Evolutionary conservation across 176 grass and related monocot species (phyloP), one percentile per base, ranked within the genome.

Genomic region (Phragmites australis): DNA sequence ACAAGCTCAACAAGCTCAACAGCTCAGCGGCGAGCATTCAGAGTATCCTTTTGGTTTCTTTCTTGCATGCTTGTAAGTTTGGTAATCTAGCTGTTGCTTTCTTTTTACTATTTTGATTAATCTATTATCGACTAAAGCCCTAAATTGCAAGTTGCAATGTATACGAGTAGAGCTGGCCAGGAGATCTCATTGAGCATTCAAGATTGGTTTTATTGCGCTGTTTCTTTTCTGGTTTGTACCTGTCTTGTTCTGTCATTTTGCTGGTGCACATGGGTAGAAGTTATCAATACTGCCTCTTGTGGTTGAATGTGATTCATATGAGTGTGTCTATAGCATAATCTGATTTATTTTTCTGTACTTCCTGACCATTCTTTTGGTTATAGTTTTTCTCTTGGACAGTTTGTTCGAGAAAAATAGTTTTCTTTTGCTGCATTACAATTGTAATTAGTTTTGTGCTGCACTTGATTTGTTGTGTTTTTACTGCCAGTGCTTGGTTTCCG

Each of bases 1-100:
- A 99, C 64, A 99, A 99, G 88, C 90, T 99, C 9, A 80, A 66
- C 40, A 95, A 90, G 85, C 90, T 99, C 65, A 99, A 99, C 87
- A 99, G 54, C 84, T 90, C 92, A 29, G 90, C 93, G 29, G 82
- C 93, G 72, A 95, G 96, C 87, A 93, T 99, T 51, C 86, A 99
- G 77, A 88, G 96, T 99, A 99, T 93, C 90, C 86, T 95, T 93
- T 85, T 73, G 29, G 23, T 76, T 47, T 31, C 59, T 77, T 81
- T 74, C 19, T 51, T 31, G 40, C 27, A 15, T 19, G 48, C 50
- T 39, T 53, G 8, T 29, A 74, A 55, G 80, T 29, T 83, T 37
- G 52, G 39, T 70, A 56, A 26, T 21, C 11, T 39, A 21, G 29
- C 32, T 11, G 46, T 64, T 43, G 76, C 56, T 39, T 15, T 72